Percentiles rank a stretch among this genome's conserved stretches.
These are phyloP conservation scores for Paramecium sonneborni DNA, from an alignment of 73 alveolate species.

Conservation along the genomic window DNA sequence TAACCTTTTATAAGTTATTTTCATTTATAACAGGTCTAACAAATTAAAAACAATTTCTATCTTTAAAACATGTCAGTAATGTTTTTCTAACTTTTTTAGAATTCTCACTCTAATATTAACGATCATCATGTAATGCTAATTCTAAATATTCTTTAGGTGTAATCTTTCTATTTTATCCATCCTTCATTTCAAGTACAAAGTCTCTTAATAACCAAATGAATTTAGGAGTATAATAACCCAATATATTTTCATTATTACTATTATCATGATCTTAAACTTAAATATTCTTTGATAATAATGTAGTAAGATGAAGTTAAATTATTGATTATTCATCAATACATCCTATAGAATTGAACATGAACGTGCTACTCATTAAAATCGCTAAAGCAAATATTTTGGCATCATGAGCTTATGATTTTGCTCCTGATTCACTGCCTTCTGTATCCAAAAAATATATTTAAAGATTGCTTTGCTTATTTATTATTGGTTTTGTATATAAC, in stretches of 20 bases:
- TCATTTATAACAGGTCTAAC: background rate
- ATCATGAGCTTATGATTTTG: conserved; percentile 92
- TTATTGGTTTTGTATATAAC: conserved; percentile 95
- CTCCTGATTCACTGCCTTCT: conserved; percentile 96
- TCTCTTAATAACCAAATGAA: conserved; percentile 96
- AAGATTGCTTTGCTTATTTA: conserved; percentile 83
- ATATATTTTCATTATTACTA: conserved; percentile 51
- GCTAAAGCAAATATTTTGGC: conserved; percentile 96
- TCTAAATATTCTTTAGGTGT: conserved; percentile 92
- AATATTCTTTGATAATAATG: conserved; percentile 86
- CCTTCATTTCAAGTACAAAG: conserved; percentile 89
- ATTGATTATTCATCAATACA: conserved; percentile 95
- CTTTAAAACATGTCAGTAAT: background rate
- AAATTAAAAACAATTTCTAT: background rate
- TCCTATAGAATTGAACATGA: conserved; percentile 92
- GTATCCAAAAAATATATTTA: conserved; percentile 92
- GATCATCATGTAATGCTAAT: conserved; percentile 74
- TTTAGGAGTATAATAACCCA: conserved; percentile 66
- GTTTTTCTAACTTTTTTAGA: conserved; percentile 56
- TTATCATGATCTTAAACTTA: conserved; percentile 60
- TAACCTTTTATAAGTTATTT: background rate
- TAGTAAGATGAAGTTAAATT: conserved; percentile 89
- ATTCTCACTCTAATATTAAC: background rate
- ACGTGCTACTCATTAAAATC: conserved; percentile 86
- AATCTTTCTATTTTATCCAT: conserved; percentile 83